These are phyloP conservation scores for Aspergillus ruber DNA, from an alignment of 2,329 filamentous ascomycete genomes.

Conservation along the genomic window DNA sequence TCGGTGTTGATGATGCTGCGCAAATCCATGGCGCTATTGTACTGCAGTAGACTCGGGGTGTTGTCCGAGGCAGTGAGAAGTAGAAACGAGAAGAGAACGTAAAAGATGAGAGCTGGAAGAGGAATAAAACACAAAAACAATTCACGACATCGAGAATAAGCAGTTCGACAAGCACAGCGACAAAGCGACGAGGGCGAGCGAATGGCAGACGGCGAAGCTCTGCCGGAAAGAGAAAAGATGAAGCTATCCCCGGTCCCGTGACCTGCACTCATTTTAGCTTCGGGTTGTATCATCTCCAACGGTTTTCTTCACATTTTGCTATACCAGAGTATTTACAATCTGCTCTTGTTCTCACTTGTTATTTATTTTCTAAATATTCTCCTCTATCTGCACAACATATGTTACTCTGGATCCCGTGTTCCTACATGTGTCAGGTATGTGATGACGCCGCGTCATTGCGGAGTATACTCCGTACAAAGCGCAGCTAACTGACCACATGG, in stretches of 20 bases:
- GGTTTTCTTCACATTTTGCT: background rate
- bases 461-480: too few species aligned
- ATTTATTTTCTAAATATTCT: background rate
- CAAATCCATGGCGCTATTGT: slow-evolving; percentile 41
- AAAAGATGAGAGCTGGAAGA: background rate
- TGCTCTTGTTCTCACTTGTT: background rate
- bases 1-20: slow-evolving; percentile 48
- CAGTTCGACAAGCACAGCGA: background rate
- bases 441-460: too few species aligned
- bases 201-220: background rate
- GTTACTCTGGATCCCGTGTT: too few species aligned
- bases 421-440: too few species aligned
- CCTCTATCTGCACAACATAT: background rate
- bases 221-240: slow-evolving; percentile 1
- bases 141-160: background rate
- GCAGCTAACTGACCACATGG: too few species aligned
- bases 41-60: background rate
- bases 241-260: background rate
- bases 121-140: background rate
- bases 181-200: background rate
- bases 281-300: background rate
- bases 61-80: background rate
- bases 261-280: background rate
- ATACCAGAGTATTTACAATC: background rate
- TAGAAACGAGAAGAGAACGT: slow-evolving; percentile 1